Evolutionary conservation across 805 yeast genomes (phyloP).

Genomic region (Starmerella apis): DNA sequence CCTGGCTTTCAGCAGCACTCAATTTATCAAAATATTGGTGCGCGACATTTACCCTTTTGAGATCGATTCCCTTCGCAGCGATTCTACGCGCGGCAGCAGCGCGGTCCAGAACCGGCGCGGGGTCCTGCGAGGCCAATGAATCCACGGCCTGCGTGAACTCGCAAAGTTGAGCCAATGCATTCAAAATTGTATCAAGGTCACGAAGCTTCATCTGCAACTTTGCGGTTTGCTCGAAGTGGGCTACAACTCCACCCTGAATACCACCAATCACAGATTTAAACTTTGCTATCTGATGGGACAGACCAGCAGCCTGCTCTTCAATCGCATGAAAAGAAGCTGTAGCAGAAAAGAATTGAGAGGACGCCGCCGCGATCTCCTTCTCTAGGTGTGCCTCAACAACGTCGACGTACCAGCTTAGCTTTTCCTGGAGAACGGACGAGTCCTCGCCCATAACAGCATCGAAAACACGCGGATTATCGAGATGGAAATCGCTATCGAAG

Average conservation of each 20-base stretch:
- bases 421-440: slow-evolving; percentile 50
- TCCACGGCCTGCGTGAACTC: slow-evolving; percentile 48
- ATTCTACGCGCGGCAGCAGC: not conserved
- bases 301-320: slow-evolving; percentile 29
- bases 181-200: slow-evolving; percentile 39
- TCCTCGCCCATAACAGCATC: slow-evolving; percentile 58
- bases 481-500: slow-evolving; percentile 55
- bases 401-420: slow-evolving; percentile 72
- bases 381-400: slow-evolving; percentile 72
- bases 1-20: slow-evolving; percentile 19
- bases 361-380: slow-evolving; percentile 71
- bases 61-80: slow-evolving; percentile 4
- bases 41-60: slow-evolving; percentile 40
- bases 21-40: slow-evolving; percentile 43
- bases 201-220: slow-evolving; percentile 26
- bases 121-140: slow-evolving; percentile 36
- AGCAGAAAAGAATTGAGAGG: slow-evolving; percentile 75
- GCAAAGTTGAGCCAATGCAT: slow-evolving; percentile 33
- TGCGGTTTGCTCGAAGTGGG: slow-evolving; percentile 15
- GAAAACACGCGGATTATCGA: slow-evolving; percentile 83
- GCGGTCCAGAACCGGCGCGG: not conserved
- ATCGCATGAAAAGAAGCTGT: slow-evolving; percentile 65
- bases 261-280: slow-evolving; percentile 30
- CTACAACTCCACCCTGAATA: slow-evolving; percentile 16
- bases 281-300: slow-evolving; percentile 37